Conservation (phyloP, 306 rosid species). For the Calophaca sinica region DNA sequence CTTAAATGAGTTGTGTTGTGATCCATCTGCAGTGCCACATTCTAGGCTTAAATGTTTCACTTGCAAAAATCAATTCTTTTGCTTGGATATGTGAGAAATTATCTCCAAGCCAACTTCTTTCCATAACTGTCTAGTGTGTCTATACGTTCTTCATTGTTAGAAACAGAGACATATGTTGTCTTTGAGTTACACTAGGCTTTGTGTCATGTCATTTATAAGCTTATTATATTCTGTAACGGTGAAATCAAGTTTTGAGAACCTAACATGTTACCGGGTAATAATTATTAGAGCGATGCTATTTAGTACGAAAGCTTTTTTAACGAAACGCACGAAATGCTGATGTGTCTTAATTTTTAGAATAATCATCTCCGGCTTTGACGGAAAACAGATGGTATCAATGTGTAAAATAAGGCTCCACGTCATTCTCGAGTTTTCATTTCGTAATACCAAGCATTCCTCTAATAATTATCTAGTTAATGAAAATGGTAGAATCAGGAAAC, state of each 20-base stretch:
- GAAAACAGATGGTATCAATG: too few relatives aligned
- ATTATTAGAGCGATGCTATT: too few relatives aligned
- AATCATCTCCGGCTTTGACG: too few relatives aligned
- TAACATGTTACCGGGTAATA: conserved; percentile 5
- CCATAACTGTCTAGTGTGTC: not conserved
- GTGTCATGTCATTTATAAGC: conserved; percentile 20
- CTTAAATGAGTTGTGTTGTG: conserved; percentile 38
- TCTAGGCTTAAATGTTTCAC: conserved; percentile 30
- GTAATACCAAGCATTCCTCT: too few relatives aligned
- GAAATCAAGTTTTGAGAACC: conserved; percentile 13
- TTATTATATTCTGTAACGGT: not conserved
- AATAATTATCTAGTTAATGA: too few relatives aligned
- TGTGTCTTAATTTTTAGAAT: too few relatives aligned
- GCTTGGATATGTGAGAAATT: conserved; percentile 40
- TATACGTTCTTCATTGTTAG: not conserved
- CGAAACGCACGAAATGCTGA: too few relatives aligned
- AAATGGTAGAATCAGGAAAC: conserved; percentile 5
- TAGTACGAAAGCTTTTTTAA: too few relatives aligned
- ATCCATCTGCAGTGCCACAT: conserved; percentile 16
- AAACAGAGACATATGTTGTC: not conserved
- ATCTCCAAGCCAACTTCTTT: conserved; percentile 24
- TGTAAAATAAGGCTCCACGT: too few relatives aligned
- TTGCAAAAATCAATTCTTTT: conserved; percentile 32
- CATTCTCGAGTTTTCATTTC: too few relatives aligned
- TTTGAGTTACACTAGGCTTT: not conserved